Evolutionary conservation across 495 filamentous ascomycete species (phyloP).

Genomic region (Staphylotrichum longicolle): DNA sequence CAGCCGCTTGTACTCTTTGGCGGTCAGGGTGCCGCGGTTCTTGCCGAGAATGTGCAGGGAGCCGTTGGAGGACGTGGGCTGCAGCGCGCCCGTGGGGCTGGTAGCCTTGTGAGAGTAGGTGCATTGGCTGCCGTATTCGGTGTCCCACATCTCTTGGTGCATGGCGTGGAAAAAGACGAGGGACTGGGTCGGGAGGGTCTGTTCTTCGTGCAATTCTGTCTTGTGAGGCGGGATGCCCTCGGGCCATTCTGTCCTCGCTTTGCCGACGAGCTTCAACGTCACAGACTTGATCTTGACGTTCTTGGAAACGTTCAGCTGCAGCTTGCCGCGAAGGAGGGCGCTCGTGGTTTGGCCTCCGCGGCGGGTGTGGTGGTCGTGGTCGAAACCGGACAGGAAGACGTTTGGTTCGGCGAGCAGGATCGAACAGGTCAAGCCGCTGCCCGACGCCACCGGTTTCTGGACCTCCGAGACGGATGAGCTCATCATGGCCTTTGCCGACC

Average conservation of each 20-base stretch:
- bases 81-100: constrained; percentile 39
- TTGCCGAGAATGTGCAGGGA: constrained; percentile 27
- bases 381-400: constrained; percentile 87
- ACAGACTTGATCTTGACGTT: constrained; percentile 94
- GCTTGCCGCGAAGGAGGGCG: constrained; percentile 79
- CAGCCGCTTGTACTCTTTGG: constrained; percentile 57
- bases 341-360: constrained; percentile 57
- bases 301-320: constrained; percentile 82
- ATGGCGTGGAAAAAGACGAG: constrained; percentile 82
- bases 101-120: constrained; percentile 40
- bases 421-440: constrained; percentile 67
- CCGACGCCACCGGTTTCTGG: constrained; percentile 70
- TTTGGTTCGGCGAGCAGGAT: constrained; percentile 84
- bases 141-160: constrained; percentile 49
- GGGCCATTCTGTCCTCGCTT: constrained; percentile 91
- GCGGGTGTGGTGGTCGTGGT: constrained; percentile 67
- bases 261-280: constrained; percentile 79
- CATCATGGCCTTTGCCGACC: constrained; percentile 43
- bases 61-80: constrained; percentile 36
- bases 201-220: constrained; percentile 75
- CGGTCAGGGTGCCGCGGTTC: constrained; percentile 37
- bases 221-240: constrained; percentile 95
- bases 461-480: constrained; percentile 44
- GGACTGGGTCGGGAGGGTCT: constrained; percentile 71
- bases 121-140: constrained; percentile 61